Evolutionary conservation across 1,284 basidiomycete species (phyloP), one percentile per base, ranked within the genome.

Genomic region (Sanghuangporus sanghuang): DNA sequence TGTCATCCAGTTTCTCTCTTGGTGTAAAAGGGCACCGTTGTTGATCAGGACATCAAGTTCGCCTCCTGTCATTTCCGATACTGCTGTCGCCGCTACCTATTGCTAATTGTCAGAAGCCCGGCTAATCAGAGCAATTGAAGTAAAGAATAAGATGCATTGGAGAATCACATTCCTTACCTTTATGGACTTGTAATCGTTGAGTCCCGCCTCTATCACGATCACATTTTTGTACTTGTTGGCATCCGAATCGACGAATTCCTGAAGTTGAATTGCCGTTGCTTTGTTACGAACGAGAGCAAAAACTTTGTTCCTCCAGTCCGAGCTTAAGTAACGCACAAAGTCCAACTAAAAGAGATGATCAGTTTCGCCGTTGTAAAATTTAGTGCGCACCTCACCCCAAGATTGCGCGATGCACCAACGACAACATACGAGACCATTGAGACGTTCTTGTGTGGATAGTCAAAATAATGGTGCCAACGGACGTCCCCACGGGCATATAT

Each of bases 1-100:
- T 35, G 65, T 67, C 1, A 66, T 27, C 14, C 27, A 16, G n/a
- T 27, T 53, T 9, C 63, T 57, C 14, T 59, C 60, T 16, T 54
- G n/a, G 6, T 27, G 44, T 12, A 71, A 44, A 14, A 55, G 56
- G 6, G 71, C 74, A 11, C 69, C 74, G 61, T 75, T 75, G 63
- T 75, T 75, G 62, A 76, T 74, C 48, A 76, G 67, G 44, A 71
- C 70, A 66, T 75, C 74, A 40, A 75, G 66, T 18, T 67, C 65
- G 1, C 73, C 74, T 8, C 70, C 71, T 23, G 42, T 44, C 4
- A 18, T 44, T n/a, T 59, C 12, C 18, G 46, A 44, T 6, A 46
- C 57, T 44, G 44, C 40, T n/a, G 44, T 40, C 11, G 57, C 46
- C 23, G 57, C 57, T 44, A 23, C 16, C 32, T 46, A 36, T 6